Evolutionary conservation across 2,329 filamentous ascomycete species (phyloP).

Genomic region (Ophiostoma pallidulum): DNA sequence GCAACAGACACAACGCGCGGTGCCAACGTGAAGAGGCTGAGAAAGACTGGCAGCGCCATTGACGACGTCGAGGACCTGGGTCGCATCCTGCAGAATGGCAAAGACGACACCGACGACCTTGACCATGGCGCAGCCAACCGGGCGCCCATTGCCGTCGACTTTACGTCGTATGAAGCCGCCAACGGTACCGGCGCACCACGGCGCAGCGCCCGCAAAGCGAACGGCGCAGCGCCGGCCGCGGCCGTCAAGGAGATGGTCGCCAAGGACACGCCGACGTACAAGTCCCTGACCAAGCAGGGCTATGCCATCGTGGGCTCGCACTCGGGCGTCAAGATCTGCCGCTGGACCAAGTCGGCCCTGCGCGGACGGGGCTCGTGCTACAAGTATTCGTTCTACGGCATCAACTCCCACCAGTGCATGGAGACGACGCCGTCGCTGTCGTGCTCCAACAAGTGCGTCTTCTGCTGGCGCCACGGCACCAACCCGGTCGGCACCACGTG

Average conservation of each 20-base stretch:
- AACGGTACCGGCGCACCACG: constrained; percentile 22
- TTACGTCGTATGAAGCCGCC: constrained; percentile 56
- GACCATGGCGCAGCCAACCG: constrained; percentile 17
- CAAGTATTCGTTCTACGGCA: constrained; percentile 96
- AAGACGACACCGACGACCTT: constrained; percentile 23
- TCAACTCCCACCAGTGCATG: constrained; percentile 95
- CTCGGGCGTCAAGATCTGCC: constrained; percentile 93
- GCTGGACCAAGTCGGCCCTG: constrained; percentile 95
- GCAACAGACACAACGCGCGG: constrained; percentile 22
- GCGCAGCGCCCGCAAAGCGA: background rate
- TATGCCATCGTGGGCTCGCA: constrained; percentile 93
- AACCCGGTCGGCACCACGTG: constrained; percentile 95
- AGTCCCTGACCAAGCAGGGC: constrained; percentile 86
- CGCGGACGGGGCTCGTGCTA: constrained; percentile 92
- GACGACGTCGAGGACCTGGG: constrained; percentile 83
- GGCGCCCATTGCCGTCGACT: constrained; percentile 68
- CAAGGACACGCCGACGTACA: constrained; percentile 77
- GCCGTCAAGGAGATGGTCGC: constrained; percentile 87
- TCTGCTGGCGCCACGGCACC: constrained; percentile 96
- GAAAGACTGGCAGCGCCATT: constrained; percentile 42
- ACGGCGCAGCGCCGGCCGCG: constrained; percentile 31
- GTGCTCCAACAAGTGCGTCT: constrained; percentile 97
- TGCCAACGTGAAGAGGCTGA: constrained; percentile 28
- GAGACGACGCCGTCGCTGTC: constrained; percentile 92
- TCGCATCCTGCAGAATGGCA: constrained; percentile 46